Base-by-base conservation (phyloP, 2,329 filamentous ascomycete genomes). In the Rutstroemia sp. region DNA sequence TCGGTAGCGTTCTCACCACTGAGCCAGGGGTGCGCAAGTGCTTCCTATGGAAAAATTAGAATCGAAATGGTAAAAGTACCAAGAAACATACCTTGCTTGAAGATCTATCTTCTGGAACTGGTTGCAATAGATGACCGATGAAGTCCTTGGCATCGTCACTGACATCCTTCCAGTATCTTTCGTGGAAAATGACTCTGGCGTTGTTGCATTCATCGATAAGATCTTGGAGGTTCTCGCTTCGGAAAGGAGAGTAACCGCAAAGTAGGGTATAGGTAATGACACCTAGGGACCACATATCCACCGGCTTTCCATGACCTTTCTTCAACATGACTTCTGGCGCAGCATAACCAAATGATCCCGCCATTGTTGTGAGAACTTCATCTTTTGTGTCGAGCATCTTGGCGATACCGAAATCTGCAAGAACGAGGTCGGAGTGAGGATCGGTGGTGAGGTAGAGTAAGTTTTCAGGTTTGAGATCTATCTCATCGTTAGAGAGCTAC, bases 261-360 rank as follows among this genome's bases (percentile, higher is more conserved):
- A 99, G 87, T 27, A 99, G 80, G 16, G 94, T 99, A 75, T 99
- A 99, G 44, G 94, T 97, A 68, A 99, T 99, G 68, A 99, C 94
- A 60, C 94, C 94, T 74, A 99, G 81, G 3, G 94, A 97, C 94
- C 94, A 99, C 89, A 99, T 96, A 70, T 99, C 94, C 37, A 97
- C 94, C 4, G 94, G 90, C 74, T 97, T 99, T 70, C 94, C 94
- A 71, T 99, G 95, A 19, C 94, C 94, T 69, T 89, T 86, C 78
- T 96, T 96, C 62, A 96, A 79, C 94, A 99, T 99, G 58, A 99
- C 92, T 72, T 99, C 94, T 8, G 94, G 94, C 1, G 94, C 94
- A 19, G 94, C 94, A 68, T 99, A 99, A 54, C 94, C 94, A 69
- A 99, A 97, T 0, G 94, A 97, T 45, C 94, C 94, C 45, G 94